Base-by-base conservation (phyloP, 2,329 filamentous ascomycete species). In the Apiospora koreana region DNA sequence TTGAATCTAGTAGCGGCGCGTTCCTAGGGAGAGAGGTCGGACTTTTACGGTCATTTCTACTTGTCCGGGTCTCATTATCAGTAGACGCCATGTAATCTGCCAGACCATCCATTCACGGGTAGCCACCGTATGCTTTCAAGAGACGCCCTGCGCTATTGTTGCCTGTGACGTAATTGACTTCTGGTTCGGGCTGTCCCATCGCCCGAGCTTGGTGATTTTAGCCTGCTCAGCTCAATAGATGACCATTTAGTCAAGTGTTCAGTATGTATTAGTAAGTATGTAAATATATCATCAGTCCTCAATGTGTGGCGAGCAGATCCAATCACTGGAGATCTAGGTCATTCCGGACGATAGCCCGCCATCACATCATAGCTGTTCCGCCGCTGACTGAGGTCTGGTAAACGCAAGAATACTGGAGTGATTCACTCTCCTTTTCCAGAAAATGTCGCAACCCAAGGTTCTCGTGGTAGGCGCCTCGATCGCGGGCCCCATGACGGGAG, bases 401-500 rank as follows among this genome's bases (percentile, higher is more conserved):
- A 43, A 16, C 14, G 16, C 10, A 12, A 16, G 14, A 4, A 43
- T 43, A 12, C 16, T 43, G 12, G 12, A 43, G 2, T 43, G 2
- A 16, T 12, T 35, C 8, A n/a, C 8, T 43, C 41, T 16, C 12
- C 14, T 16, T 2, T 12, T 43, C 41, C 41, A 43, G 14, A 43
- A 12, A 16, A 76, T 77, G 75, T 71, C 75, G 45, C 68, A 68
- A 12, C 46, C 67, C 18, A 67, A 65, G 18, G 65, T 71, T 12
- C 70, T 71, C 70, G 54, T 71, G 10, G 50, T 71, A 6, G 70
- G 74, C 67, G 75, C 71, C 1, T 74, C 72, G n/a, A 74, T 78
- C 58, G 74, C 75, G 5, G 77, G 77, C 12, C 75, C 77, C 18
- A 70, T 71, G 21, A 58, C 75, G 77, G 0, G 75, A 75, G 0